phyloP scores from a whole-genome alignment of 1,139 yeast genomes.

The Eremothecium sinecaudum region DNA sequence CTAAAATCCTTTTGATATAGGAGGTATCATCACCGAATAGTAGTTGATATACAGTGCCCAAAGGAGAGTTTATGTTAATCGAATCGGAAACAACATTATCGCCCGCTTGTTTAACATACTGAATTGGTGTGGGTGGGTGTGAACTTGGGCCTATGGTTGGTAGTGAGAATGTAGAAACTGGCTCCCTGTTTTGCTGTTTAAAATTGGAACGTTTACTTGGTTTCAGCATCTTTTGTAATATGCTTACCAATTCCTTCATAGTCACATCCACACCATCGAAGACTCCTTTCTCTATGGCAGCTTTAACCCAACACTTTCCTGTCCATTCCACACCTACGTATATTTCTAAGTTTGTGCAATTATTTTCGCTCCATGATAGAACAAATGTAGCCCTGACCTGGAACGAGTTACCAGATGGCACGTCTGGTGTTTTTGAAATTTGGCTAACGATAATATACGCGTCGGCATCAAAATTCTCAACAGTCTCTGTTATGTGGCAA shows the following conservation, averaged over 20 bases:
- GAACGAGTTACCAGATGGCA: slow-evolving; percentile 84
- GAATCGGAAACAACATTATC: slow-evolving; percentile 60
- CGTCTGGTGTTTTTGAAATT: slow-evolving; percentile 79
- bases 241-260: slow-evolving; percentile 39
- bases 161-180: slow-evolving; percentile 19
- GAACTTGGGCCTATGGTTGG: slow-evolving; percentile 45
- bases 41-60: slow-evolving; percentile 64
- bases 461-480: slow-evolving; percentile 53
- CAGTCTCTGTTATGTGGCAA: slow-evolving; percentile 63
- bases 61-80: slow-evolving; percentile 51
- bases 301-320: slow-evolving; percentile 38
- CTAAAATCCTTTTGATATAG: slow-evolving; percentile 46
- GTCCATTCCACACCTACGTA: slow-evolving; percentile 77
- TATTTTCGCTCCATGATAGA: slow-evolving; percentile 63
- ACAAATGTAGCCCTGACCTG: slow-evolving; percentile 54
- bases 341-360: slow-evolving; percentile 56
- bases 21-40: slow-evolving; percentile 67
- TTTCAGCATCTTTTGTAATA: slow-evolving; percentile 31
- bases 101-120: slow-evolving; percentile 43
- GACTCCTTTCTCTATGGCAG: slow-evolving; percentile 52
- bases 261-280: slow-evolving; percentile 56
- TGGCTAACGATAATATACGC: slow-evolving; percentile 53
- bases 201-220: slow-evolving; percentile 14
- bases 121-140: slow-evolving; percentile 46
- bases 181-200: slow-evolving; percentile 11